Conservation (phyloP, 108 stramenopile genomes). For the Cylindrotheca closterium region DNA sequence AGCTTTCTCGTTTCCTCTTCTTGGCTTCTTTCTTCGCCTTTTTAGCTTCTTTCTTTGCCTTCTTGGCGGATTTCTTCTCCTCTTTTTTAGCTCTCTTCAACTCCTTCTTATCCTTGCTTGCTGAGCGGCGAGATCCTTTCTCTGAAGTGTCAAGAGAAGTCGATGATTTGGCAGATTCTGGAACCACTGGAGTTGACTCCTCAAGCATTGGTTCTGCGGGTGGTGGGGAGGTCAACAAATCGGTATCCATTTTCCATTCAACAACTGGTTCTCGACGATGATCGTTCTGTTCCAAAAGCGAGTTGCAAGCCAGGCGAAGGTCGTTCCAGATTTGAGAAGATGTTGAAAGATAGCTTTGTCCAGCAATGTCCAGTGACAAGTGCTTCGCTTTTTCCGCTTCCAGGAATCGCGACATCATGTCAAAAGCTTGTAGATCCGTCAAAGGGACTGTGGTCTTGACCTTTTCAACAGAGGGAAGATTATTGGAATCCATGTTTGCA, state of each 20-base stretch:
- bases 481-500: background rate
- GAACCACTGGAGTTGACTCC: background rate
- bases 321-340: constrained; percentile 27
- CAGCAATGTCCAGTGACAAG: constrained; percentile 11
- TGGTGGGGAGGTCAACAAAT: background rate
- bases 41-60: constrained; percentile 17
- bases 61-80: constrained; percentile 12
- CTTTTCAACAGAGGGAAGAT: constrained; percentile 14
- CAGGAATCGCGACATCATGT: constrained; percentile 32
- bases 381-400: constrained; percentile 26
- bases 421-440: constrained; percentile 20
- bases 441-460: constrained; percentile 10
- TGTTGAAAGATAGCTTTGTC: constrained; percentile 10
- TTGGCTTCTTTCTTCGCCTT: constrained; percentile 25
- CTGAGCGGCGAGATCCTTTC: constrained; percentile 1
- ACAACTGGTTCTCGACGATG: constrained; percentile 22
- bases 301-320: constrained; percentile 23
- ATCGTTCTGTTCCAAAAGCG: constrained; percentile 19
- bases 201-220: background rate
- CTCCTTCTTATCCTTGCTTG: constrained; percentile 20
- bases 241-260: constrained; percentile 14
- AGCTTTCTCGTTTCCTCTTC: constrained; percentile 2
- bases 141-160: background rate
- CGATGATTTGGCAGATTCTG: background rate
- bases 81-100: constrained; percentile 11